phyloP scores from a whole-genome alignment of 1,284 basidiomycete species.

The Malassezia obtusa region DNA sequence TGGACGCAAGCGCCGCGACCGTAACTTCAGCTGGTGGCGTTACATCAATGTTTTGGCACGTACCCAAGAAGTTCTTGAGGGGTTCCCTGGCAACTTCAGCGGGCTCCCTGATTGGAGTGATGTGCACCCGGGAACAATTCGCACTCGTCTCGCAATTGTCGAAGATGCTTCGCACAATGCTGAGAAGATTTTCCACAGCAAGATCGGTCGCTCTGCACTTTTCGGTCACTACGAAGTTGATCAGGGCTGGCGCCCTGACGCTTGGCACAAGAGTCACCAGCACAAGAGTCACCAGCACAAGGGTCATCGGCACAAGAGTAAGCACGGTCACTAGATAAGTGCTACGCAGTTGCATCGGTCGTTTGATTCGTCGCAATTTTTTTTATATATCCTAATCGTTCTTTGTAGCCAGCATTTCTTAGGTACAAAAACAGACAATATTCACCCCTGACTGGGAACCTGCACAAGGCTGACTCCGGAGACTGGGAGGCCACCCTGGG shows the following conservation, averaged over 20 bases:
- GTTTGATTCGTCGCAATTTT: too few relatives aligned
- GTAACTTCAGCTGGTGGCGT: conserved; percentile 43
- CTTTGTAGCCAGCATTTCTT: too few relatives aligned
- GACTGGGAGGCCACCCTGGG: too few relatives aligned
- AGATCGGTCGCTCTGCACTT: conserved; percentile 34
- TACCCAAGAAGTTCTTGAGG: conserved; percentile 28
- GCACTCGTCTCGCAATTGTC: conserved; percentile 33
- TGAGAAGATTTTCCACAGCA: conserved; percentile 27
- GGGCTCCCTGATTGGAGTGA: conserved; percentile 37
- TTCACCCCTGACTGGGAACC: too few relatives aligned
- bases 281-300: neutral
- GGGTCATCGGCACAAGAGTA: neutral
- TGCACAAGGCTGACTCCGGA: too few relatives aligned
- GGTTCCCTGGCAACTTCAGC: conserved; percentile 28
- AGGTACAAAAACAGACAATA: too few relatives aligned
- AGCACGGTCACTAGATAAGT: neutral
- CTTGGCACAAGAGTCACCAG: conserved; percentile 16
- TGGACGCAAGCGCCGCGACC: conserved; percentile 31
- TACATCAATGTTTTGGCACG: conserved; percentile 39
- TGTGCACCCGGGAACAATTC: conserved; percentile 18
- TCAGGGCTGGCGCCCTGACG: conserved; percentile 39
- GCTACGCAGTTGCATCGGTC: too few relatives aligned
- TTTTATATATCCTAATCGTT: too few relatives aligned
- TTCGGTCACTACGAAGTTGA: conserved; percentile 22
- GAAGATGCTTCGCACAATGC: conserved; percentile 36